Evolutionary conservation across 169 alveolate genomes (phyloP).

Genomic region (Cryptosporidium viatorum): DNA sequence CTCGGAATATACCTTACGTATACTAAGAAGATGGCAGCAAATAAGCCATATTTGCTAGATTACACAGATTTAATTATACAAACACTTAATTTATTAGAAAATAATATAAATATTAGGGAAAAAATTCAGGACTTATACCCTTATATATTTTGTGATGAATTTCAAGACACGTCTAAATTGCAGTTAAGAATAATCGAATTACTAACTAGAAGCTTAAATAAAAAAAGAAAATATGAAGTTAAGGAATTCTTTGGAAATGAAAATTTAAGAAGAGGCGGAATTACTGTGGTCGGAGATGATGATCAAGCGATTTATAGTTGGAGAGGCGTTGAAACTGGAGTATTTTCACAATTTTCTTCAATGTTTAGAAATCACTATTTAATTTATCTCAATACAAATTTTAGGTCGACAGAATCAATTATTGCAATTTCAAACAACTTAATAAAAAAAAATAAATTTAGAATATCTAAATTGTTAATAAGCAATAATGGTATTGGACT

Average conservation of each 20-base stretch:
- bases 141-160: conserved; percentile 84
- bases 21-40: conserved; percentile 55
- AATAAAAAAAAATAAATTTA: conserved; percentile 72
- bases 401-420: conserved; percentile 80
- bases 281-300: conserved; percentile 86
- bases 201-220: neutral
- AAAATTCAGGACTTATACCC: conserved; percentile 77
- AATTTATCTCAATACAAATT: conserved; percentile 77
- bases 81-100: conserved; percentile 76
- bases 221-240: neutral
- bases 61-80: conserved; percentile 76
- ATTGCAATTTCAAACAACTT: conserved; percentile 75
- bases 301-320: conserved; percentile 85
- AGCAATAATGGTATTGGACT: conserved; percentile 76
- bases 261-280: conserved; percentile 64
- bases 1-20: conserved; percentile 40
- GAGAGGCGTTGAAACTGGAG: conserved; percentile 83
- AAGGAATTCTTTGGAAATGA: neutral
- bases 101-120: conserved; percentile 44
- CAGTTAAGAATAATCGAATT: conserved; percentile 80
- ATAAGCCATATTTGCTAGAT: conserved; percentile 80
- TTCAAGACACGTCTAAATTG: conserved; percentile 83
- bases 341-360: conserved; percentile 72
- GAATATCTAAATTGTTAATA: conserved; percentile 77
- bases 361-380: conserved; percentile 38